phyloP scores from a whole-genome alignment of 805 yeast species.

The Saccharomycopsis fibuligera region DNA sequence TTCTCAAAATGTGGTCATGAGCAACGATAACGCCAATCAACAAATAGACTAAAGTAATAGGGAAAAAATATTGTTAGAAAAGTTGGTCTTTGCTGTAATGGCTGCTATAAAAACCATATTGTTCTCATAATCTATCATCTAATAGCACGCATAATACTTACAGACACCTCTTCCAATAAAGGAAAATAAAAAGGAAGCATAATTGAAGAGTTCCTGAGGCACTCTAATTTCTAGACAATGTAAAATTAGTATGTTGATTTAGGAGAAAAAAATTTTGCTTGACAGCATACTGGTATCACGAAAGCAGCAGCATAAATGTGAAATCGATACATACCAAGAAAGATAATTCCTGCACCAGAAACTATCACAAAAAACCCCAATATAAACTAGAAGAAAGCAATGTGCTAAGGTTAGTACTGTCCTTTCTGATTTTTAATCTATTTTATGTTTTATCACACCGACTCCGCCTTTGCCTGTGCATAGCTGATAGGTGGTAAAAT shows the following conservation, averaged over 20 bases:
- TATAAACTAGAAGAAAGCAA: slow-evolving; percentile 35
- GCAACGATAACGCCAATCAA: slow-evolving; percentile 44
- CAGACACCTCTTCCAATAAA: slow-evolving; percentile 49
- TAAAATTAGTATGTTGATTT: too few species aligned
- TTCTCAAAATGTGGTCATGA: slow-evolving; percentile 48
- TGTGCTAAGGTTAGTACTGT: slow-evolving; percentile 22
- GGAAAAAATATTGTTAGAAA: neutral
- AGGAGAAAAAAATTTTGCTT: too few species aligned
- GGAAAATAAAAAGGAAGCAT: slow-evolving; percentile 62
- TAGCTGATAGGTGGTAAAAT: too few species aligned
- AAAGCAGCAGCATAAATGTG: too few species aligned
- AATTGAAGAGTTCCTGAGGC: slow-evolving; percentile 55
- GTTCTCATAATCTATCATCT: neutral
- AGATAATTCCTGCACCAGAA: slow-evolving; percentile 48
- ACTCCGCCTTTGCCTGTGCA: too few species aligned
- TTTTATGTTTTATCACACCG: too few species aligned
- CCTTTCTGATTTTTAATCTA: too few species aligned
- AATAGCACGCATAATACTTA: slow-evolving; percentile 49
- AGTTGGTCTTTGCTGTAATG: neutral
- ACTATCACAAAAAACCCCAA: slow-evolving; percentile 52
- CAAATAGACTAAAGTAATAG: slow-evolving; percentile 36
- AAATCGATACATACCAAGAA: slow-evolving; percentile 40
- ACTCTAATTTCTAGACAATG: slow-evolving; percentile 31
- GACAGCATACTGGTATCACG: too few species aligned
- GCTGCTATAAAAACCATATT: too few species aligned